These are phyloP conservation scores for Monosporozyma servazzii DNA, from an alignment of 805 yeast species.

Conservation along the genomic window DNA sequence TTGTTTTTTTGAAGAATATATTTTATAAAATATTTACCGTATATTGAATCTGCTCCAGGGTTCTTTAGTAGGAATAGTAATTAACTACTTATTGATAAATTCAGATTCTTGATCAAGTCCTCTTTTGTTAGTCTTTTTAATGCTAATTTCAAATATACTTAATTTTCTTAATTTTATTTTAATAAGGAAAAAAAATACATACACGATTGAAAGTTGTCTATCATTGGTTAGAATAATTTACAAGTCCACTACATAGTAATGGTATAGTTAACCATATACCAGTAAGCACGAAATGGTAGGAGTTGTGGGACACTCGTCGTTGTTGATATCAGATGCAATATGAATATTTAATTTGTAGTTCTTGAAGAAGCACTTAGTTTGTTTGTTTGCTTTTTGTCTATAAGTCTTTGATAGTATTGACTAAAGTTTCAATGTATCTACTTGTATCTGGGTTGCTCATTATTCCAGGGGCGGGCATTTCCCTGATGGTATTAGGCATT, in stretches of 20 bases:
- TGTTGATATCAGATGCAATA: neutral
- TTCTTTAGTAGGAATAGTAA: neutral
- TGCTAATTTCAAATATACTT: neutral
- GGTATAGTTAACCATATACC: neutral
- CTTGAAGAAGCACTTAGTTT: neutral
- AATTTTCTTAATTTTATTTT: neutral
- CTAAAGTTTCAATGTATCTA: conserved; percentile 8
- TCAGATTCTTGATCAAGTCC: neutral
- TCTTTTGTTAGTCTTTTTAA: neutral
- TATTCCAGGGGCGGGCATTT: neutral
- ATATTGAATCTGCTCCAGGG: neutral
- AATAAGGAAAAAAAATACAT: neutral
- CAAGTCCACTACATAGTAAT: neutral
- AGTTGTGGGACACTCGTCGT: neutral
- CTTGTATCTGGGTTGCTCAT: conserved; percentile 7
- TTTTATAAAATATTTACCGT: neutral
- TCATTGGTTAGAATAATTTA: neutral
- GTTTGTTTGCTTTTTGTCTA: neutral
- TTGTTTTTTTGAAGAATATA: neutral
- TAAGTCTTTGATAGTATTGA: conserved; percentile 4
- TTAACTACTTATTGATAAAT: neutral
- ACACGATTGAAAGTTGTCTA: neutral
- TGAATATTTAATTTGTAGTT: neutral
- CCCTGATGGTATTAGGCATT: neutral
- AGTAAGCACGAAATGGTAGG: neutral